Evolutionary conservation across 2,329 filamentous ascomycete species (phyloP).

Genomic region (Colletotrichum melonis): DNA sequence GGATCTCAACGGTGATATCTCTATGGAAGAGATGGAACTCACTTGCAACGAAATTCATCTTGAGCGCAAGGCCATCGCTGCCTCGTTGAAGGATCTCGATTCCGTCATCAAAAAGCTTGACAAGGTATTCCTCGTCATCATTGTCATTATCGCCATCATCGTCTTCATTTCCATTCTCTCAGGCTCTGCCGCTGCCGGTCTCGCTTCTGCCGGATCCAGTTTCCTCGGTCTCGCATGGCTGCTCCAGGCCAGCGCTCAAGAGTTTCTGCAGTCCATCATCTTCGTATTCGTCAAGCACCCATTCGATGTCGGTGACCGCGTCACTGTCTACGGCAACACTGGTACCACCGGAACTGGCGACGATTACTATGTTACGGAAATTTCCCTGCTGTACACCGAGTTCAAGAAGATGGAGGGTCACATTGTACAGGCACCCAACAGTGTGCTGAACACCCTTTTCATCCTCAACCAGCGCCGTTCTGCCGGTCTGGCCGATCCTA

Average conservation of each 20-base stretch:
- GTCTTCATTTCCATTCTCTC: constrained; percentile 93
- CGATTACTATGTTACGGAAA: constrained; percentile 96
- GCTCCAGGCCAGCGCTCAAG: constrained; percentile 91
- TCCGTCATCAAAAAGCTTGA: constrained; percentile 93
- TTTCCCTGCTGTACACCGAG: constrained; percentile 92
- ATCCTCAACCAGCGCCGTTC: constrained; percentile 95
- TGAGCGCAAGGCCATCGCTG: constrained; percentile 94
- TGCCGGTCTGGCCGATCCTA: constrained; percentile 86
- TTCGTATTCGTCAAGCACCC: constrained; percentile 98
- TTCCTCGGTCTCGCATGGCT: constrained; percentile 94
- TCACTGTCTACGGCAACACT: constrained; percentile 91
- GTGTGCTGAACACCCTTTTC: constrained; percentile 90
- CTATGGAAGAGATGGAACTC: constrained; percentile 92
- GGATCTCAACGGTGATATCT: constrained; percentile 96
- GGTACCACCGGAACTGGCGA: constrained; percentile 83
- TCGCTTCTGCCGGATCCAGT: constrained; percentile 89
- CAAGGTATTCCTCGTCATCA: constrained; percentile 88
- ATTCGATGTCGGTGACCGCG: constrained; percentile 94
- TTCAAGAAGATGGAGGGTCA: constrained; percentile 99
- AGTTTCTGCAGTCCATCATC: constrained; percentile 92
- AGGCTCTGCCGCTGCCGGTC: constrained; percentile 86
- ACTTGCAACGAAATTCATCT: constrained; percentile 95
- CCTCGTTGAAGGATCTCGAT: constrained; percentile 93
- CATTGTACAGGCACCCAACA: constrained; percentile 95
- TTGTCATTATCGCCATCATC: constrained; percentile 81